These are phyloP conservation scores for Melastoma malabathricum DNA, from an alignment of 345 rosid genomes.

Conservation along the genomic window DNA sequence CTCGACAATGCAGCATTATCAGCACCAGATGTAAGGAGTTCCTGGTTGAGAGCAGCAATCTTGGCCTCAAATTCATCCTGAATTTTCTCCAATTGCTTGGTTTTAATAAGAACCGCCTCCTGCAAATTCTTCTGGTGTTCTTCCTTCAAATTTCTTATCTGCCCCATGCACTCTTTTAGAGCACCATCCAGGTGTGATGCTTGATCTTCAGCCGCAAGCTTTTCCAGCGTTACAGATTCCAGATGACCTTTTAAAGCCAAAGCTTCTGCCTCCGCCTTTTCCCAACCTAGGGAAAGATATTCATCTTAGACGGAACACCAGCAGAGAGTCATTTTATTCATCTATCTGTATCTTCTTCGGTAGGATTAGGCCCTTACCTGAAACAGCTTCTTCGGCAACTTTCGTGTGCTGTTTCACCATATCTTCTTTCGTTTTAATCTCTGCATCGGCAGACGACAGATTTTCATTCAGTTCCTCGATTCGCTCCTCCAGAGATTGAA, in stretches of 20 bases:
- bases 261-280: constrained; percentile 97
- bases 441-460: constrained; percentile 50
- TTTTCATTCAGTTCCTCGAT: constrained; percentile 60
- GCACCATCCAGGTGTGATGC: constrained; percentile 93
- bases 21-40: constrained; percentile 64
- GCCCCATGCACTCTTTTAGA: constrained; percentile 93
- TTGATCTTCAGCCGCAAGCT: constrained; percentile 84
- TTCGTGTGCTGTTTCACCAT: constrained; percentile 90
- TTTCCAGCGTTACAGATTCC: constrained; percentile 68
- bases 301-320: not conserved
- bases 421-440: constrained; percentile 57
- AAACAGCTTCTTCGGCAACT: constrained; percentile 99
- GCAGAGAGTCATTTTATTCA: not conserved
- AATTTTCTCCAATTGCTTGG: constrained; percentile 61
- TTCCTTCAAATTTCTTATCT: constrained; percentile 81
- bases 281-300: constrained; percentile 60
- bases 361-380: constrained; percentile 31
- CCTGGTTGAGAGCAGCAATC: constrained; percentile 58
- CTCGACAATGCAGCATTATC: constrained; percentile 67
- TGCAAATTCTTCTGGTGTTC: constrained; percentile 76
- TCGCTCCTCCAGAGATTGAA: constrained; percentile 46
- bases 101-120: constrained; percentile 47
- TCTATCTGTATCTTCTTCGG: not conserved
- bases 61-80: constrained; percentile 63
- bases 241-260: constrained; percentile 72